Conservation (phyloP, 768 basidiomycete species). For the Fomitopsis serialis region DNA sequence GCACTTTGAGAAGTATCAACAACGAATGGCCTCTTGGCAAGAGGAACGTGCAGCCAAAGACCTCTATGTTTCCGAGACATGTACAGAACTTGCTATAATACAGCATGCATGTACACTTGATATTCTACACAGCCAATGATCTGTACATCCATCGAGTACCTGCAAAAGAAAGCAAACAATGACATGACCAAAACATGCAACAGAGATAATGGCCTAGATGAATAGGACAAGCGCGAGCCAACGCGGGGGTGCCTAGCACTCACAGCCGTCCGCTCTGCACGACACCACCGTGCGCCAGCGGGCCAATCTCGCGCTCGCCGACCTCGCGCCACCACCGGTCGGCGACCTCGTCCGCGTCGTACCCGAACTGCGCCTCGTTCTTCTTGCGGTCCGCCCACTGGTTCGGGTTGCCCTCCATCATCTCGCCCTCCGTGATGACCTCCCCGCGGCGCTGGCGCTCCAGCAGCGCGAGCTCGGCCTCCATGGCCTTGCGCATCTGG, state of each 20-base stretch:
- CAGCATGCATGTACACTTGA: neutral
- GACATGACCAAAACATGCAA: neutral
- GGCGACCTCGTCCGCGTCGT: slow-evolving; percentile 47
- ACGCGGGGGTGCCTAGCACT: neutral
- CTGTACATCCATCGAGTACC: neutral
- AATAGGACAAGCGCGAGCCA: too few species aligned
- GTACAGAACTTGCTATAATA: neutral
- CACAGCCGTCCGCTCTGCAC: neutral
- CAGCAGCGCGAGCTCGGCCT: slow-evolving; percentile 26
- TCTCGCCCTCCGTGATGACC: slow-evolving; percentile 13
- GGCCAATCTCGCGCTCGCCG: slow-evolving; percentile 15
- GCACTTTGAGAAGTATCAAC: too few species aligned
- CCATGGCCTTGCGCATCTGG: slow-evolving; percentile 47
- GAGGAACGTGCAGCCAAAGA: too few species aligned
- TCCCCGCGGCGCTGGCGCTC: slow-evolving; percentile 10
- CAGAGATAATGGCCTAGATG: too few species aligned
- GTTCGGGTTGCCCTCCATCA: slow-evolving; percentile 38
- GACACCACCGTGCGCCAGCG: neutral
- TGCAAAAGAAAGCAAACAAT: neutral
- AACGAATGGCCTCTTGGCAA: too few species aligned
- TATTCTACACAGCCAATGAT: neutral
- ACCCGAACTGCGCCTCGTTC: slow-evolving; percentile 43
- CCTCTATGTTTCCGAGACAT: neutral
- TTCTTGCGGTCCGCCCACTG: slow-evolving; percentile 56
- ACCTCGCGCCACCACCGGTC: slow-evolving; percentile 43